Evolutionary conservation across 805 yeast genomes (phyloP).

Genomic region (Ogataea pini): DNA sequence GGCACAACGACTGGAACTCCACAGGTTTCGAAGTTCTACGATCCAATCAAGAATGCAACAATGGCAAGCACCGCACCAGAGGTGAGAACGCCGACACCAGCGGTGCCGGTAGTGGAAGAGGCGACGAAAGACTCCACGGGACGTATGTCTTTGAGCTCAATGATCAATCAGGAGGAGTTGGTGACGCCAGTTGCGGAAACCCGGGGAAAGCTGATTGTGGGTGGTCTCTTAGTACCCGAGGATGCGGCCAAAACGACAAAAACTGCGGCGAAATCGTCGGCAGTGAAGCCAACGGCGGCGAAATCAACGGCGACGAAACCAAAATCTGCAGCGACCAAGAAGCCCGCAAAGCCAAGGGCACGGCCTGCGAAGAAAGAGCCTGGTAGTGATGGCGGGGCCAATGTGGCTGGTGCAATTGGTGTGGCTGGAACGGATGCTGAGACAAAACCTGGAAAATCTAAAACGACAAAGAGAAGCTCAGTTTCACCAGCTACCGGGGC

Average conservation of each 20-base stretch:
- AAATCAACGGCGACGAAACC: constrained; percentile 4
- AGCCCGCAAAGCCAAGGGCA: constrained; percentile 7
- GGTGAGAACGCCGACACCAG: constrained; percentile 2
- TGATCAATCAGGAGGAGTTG: constrained; percentile 27
- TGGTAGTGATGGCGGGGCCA: neutral
- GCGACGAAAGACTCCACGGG: constrained; percentile 1
- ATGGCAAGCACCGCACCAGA: neutral
- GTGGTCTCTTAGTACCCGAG: constrained; percentile 17
- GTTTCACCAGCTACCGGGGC: constrained; percentile 1
- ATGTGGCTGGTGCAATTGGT: neutral
- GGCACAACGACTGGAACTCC: neutral
- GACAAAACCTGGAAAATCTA: neutral
- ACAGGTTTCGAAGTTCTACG: constrained; percentile 11
- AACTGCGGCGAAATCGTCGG: constrained; percentile 1
- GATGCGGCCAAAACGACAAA: constrained; percentile 1
- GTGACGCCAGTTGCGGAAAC: neutral
- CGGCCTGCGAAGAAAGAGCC: constrained; percentile 1
- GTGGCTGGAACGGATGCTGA: neutral
- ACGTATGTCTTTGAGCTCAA: constrained; percentile 28
- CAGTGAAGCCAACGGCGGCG: constrained; percentile 6
- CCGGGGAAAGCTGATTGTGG: constrained; percentile 14
- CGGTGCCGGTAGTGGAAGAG: neutral
- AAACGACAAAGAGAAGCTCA: neutral
- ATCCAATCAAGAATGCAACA: constrained; percentile 19
- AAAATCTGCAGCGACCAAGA: constrained; percentile 7